Evolutionary conservation across 495 filamentous ascomycete genomes (phyloP).

Genomic region (Friedmanniomyces simplex): DNA sequence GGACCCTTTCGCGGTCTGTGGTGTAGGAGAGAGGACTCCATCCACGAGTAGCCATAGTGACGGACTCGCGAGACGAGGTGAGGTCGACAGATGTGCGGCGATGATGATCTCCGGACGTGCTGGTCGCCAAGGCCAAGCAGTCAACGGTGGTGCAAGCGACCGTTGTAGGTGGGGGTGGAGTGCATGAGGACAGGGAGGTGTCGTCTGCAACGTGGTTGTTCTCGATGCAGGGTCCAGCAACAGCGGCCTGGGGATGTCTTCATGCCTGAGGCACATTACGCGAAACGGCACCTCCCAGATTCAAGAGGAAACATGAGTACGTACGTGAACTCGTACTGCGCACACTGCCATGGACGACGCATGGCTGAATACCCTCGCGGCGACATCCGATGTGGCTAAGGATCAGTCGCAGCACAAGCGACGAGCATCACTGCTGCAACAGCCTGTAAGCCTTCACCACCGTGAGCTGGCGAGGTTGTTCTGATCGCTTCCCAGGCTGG

Average conservation of each 20-base stretch:
- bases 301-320: no score
- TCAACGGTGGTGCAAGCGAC: no score
- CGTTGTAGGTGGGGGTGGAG: background rate
- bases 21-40: no score
- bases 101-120: no score
- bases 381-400: conserved; percentile 35
- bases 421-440: conserved; percentile 55
- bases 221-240: background rate
- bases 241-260: background rate
- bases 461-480: conserved; percentile 19
- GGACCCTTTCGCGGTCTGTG: no score
- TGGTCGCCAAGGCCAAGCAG: no score
- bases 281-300: no score
- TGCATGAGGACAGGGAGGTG: background rate
- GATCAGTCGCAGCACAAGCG: conserved; percentile 43
- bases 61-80: no score
- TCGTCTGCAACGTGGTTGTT: background rate
- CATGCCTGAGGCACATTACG: no score
- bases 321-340: background rate
- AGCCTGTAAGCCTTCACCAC: conserved; percentile 46
- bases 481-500: conserved; percentile 37
- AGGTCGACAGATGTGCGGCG: no score
- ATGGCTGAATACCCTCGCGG: conserved; percentile 55
- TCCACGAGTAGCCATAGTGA: no score
- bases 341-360: conserved; percentile 50